Evolutionary conservation across 192 early-diverging fungal genomes (phyloP).

Genomic region (Linnemannia hyalina): DNA sequence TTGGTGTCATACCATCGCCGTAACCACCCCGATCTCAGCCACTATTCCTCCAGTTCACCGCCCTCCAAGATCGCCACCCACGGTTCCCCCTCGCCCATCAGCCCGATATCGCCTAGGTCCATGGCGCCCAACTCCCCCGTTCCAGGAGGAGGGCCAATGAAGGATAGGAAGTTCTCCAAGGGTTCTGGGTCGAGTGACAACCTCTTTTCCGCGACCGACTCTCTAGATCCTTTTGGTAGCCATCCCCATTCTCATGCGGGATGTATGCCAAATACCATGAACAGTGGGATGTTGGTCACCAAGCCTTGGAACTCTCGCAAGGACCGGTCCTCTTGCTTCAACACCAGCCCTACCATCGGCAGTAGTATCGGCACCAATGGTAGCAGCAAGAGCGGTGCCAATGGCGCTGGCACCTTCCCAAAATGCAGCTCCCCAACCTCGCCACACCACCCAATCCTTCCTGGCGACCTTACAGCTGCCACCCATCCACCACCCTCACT

Average conservation of each 20-base stretch:
- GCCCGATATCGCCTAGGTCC: not conserved
- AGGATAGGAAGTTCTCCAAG: not conserved
- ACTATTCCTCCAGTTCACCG: not conserved
- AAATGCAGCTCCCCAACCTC: conserved; percentile 9
- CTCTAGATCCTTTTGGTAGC: not conserved
- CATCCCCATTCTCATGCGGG: not conserved
- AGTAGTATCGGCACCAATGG: not conserved
- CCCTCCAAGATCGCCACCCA: not conserved
- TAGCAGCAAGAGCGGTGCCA: not conserved
- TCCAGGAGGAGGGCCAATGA: not conserved
- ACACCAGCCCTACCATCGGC: not conserved
- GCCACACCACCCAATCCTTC: not conserved
- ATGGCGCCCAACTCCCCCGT: not conserved
- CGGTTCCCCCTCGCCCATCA: not conserved
- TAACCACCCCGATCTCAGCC: not conserved
- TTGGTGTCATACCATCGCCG: conserved; percentile 29
- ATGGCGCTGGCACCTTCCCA: not conserved
- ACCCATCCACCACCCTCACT: not conserved
- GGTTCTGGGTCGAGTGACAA: not conserved
- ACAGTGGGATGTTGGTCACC: conserved; percentile 26
- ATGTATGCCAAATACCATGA: conserved; percentile 27
- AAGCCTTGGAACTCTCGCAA: conserved; percentile 7
- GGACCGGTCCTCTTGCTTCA: conserved; percentile 1
- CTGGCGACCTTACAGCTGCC: not conserved
- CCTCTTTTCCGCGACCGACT: not conserved